Conservation (phyloP, 1,284 basidiomycete species). For the Apiotrichum laibachii region DNA sequence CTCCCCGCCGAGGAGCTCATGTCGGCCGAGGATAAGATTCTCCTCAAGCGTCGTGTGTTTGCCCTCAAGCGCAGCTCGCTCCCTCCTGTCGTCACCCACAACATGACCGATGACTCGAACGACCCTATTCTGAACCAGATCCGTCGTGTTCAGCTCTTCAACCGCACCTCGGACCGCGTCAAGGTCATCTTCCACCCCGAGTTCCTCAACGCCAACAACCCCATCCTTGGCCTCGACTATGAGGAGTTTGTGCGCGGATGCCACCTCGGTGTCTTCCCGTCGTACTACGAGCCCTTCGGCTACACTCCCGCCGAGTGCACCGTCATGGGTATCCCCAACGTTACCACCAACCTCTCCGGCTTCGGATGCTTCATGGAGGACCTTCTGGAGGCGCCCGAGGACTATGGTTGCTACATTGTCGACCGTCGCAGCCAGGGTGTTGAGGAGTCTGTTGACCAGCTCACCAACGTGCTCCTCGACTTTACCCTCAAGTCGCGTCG, state of each 20-base stretch:
- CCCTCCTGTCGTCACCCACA: conserved; percentile 93
- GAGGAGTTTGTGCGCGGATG: conserved; percentile 98
- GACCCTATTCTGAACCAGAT: conserved; percentile 96
- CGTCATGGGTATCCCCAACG: conserved; percentile 92
- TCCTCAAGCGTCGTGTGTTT: conserved; percentile 92
- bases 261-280: conserved; percentile 96
- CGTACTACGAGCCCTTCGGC: conserved; percentile 62
- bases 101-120: conserved; percentile 88
- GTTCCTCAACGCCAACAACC: conserved; percentile 96
- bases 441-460: conserved; percentile 80
- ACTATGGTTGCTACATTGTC: conserved; percentile 87
- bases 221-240: conserved; percentile 93
- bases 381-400: conserved; percentile 80
- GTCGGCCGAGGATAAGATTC: conserved; percentile 88
- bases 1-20: conserved; percentile 74
- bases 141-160: conserved; percentile 88
- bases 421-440: conserved; percentile 86
- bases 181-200: conserved; percentile 99
- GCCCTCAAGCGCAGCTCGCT: conserved; percentile 90
- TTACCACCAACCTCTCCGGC: conserved; percentile 95
- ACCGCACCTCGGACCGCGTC: conserved; percentile 74
- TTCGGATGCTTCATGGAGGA: conserved; percentile 99
- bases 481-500: conserved; percentile 88
- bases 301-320: conserved; percentile 62
- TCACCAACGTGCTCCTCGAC: conserved; percentile 65